These are phyloP conservation scores for Paraphysoderma sedebokerense DNA, from an alignment of 371 early-diverging fungal genomes.

Conservation along the genomic window DNA sequence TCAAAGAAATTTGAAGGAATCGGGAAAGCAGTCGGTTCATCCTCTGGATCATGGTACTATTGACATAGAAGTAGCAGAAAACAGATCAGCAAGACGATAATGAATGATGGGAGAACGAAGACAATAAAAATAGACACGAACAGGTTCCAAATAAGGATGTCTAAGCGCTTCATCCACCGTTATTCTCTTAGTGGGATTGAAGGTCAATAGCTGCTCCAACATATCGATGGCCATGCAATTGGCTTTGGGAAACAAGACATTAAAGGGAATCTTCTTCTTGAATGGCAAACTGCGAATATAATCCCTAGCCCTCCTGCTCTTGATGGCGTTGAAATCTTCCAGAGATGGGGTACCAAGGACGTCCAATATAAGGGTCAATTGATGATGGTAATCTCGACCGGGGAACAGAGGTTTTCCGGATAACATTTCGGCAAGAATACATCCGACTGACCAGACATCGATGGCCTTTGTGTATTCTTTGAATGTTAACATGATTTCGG, in stretches of 20 bases:
- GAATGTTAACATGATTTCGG: constrained; percentile 46
- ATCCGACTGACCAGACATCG: constrained; percentile 97
- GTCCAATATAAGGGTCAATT: constrained; percentile 43
- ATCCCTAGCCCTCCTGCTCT: constrained; percentile 51
- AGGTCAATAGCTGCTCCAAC: constrained; percentile 78
- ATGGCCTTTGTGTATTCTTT: constrained; percentile 45
- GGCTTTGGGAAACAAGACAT: constrained; percentile 61
- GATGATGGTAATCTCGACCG: constrained; percentile 58
- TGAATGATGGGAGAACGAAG: neutral
- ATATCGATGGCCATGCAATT: constrained; percentile 68
- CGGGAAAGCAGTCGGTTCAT: constrained; percentile 60
- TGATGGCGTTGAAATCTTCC: constrained; percentile 68
- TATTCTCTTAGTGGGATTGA: constrained; percentile 82
- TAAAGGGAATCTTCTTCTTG: constrained; percentile 73
- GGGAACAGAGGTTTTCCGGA: constrained; percentile 89
- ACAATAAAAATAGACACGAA: constrained; percentile 5
- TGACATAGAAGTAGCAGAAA: neutral
- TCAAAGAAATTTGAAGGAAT: constrained; percentile 68
- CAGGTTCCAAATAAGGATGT: constrained; percentile 74
- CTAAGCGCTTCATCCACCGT: constrained; percentile 82
- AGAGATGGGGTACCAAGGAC: constrained; percentile 59
- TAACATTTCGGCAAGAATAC: constrained; percentile 90
- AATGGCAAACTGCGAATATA: constrained; percentile 83
- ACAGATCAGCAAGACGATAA: too few relatives aligned
- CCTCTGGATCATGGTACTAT: constrained; percentile 65